Evolutionary conservation across 495 filamentous ascomycete genomes (phyloP), one percentile per base, ranked within the genome.

Genomic region (Cercophora newfieldiana): DNA sequence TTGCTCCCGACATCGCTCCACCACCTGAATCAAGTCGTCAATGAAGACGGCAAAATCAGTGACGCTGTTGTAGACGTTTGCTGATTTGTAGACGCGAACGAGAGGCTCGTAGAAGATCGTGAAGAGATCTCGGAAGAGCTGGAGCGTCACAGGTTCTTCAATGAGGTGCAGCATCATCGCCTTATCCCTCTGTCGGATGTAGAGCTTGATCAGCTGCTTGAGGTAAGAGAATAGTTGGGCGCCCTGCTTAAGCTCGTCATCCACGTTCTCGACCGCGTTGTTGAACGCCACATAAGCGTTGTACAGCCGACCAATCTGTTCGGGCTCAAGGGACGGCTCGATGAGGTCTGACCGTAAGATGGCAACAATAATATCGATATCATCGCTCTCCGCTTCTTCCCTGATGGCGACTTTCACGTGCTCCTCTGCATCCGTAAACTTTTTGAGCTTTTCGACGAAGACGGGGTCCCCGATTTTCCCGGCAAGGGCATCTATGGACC

Each of bases 21-120:
- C 90, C 6, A 96, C 92, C 69, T 78, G 79, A 69, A 98, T 96
- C 69, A 93, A 88, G 72, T 99, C 95, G 72, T 97, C 93, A 56
- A 94, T 86, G 72, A 99, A 99, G 22, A 85, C 78, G 12, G 95
- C 91, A 77, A 99, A 98, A 72, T 99, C 95, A 0, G 95, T 99
- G 65, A 99, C 92, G 74, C 88, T 92, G 79, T 87, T 93, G 83
- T 99, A 99, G 29, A 99, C 95, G 69, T 98, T 99, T 68, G 95
- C 95, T 24, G 94, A 97, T 79, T 98, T 99, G 81, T 99, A 99
- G 0, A 99, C 95, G 22, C 95, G 86, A 18, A 99, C 90, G 10
- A 99, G 86, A 0, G 95, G 95, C 74, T 99, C 95, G 77, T 99
- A 99, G 82, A 99, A 99, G 72, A 99, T 97, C 21, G 93, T 96